Evolutionary conservation across 768 basidiomycete genomes (phyloP), one percentile per base, ranked within the genome.

Genomic region (Suillus bovinus): DNA sequence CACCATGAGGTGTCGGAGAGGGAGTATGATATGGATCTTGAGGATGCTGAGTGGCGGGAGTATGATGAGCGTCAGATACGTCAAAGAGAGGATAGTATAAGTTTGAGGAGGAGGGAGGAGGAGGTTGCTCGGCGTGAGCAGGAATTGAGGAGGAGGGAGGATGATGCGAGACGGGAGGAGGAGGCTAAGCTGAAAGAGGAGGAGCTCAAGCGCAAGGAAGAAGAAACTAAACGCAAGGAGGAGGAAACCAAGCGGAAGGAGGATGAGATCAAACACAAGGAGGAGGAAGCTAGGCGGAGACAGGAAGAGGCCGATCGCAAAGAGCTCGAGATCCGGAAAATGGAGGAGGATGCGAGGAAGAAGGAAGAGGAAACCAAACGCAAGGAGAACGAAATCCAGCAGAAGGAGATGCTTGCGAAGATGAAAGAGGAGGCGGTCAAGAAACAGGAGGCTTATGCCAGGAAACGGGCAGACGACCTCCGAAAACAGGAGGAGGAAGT

Each of bases 71-170:
- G 72, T 38, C 69, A 66, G 5, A 70, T 71, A 62, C 76, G 74
- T 41, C 73, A 74, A 11, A 72, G 74, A 53, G 76, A 73, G 31
- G 71, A 68, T 60, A 67, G 71, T 68, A 61, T 69, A 57, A 72
- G 9, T 27, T 31, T 50, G 29, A 50, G 66, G 56, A 72, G 62
- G 66, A 73, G 70, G 56, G 74, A 78, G 56, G 73, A 75, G 39
- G 77, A 77, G 14, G 77, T 72, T 17, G 70, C 47, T 36, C 67
- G 65, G 55, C 74, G 71, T 5, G 76, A 78, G 59, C 74, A 74
- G 38, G 74, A 75, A 5, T 61, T 76, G 38, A 72, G 67, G 63
- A 73, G 61, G 66, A 77, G 68, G 53, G 79, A 74, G 31, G 78
- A 78, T 20, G 80, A 81, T 31, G 68, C 73, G 2, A 68, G 61